Percentiles rank a stretch among this genome's conserved stretches.
Evolutionary conservation across 1,284 basidiomycete species (phyloP).

Genomic region (Ustilago trichophora): DNA sequence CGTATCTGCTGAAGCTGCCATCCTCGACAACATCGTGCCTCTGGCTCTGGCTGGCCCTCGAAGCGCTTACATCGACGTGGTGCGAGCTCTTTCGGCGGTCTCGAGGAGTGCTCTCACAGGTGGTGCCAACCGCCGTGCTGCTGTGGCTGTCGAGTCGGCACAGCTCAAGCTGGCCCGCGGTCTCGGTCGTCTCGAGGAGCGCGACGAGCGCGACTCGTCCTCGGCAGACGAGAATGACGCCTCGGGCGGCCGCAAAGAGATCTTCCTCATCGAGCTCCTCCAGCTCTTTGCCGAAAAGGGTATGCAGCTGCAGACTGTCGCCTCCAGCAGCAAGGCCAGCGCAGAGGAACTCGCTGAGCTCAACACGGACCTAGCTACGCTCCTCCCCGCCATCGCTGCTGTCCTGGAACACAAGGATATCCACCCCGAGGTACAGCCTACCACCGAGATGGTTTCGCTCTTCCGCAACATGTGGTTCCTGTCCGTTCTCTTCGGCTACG

Average conservation of each 20-base stretch:
- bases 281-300: conserved; percentile 90
- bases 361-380: conserved; percentile 60
- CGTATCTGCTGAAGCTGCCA: conserved; percentile 85
- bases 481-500: conserved; percentile 81
- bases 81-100: conserved; percentile 84
- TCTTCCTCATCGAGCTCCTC: conserved; percentile 84
- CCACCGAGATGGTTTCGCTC: conserved; percentile 76
- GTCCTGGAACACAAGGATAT: conserved; percentile 81
- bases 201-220: conserved; percentile 33
- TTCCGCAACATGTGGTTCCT: conserved; percentile 97
- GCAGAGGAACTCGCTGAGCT: conserved; percentile 57
- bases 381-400: conserved; percentile 88
- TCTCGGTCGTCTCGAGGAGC: conserved; percentile 47
- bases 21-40: conserved; percentile 89
- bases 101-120: conserved; percentile 74
- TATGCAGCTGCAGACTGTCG: conserved; percentile 83
- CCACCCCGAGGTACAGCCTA: conserved; percentile 73
- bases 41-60: conserved; percentile 82
- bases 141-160: conserved; percentile 64
- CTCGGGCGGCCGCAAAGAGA: conserved; percentile 55
- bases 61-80: conserved; percentile 82
- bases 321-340: conserved; percentile 69
- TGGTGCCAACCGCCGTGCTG: conserved; percentile 43
- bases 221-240: conserved; percentile 87
- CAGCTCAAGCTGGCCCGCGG: conserved; percentile 52